Conservation (phyloP, 192 early-diverging fungal species). For the Coemansia sp. region DNA sequence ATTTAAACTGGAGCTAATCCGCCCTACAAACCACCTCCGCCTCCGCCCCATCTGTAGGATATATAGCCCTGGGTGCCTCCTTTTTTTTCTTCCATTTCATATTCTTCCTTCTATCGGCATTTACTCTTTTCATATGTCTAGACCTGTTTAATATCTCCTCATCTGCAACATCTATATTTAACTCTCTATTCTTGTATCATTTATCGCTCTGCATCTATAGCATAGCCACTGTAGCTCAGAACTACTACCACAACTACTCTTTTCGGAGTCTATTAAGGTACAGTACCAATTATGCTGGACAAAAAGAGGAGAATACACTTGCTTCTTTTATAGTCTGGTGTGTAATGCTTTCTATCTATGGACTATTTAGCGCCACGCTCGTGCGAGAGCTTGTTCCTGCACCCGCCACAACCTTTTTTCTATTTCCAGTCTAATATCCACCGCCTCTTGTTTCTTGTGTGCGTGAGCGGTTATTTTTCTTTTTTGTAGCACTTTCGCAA, state of each 20-base stretch:
- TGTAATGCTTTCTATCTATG: background rate
- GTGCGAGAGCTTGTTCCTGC: background rate
- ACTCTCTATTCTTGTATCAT: background rate
- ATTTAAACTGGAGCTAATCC: slow-evolving; percentile 10
- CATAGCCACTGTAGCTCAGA: background rate
- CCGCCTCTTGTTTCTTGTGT: background rate
- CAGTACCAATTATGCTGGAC: background rate
- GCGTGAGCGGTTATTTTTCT: background rate
- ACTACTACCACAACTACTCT: background rate
- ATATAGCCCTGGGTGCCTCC: slow-evolving; percentile 9
- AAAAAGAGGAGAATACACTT: background rate
- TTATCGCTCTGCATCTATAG: background rate
- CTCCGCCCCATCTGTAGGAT: slow-evolving; percentile 1
- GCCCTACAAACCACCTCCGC: background rate
- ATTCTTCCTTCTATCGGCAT: background rate
- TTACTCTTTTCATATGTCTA: background rate
- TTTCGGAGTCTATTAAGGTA: slow-evolving; percentile 4
- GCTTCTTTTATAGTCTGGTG: background rate
- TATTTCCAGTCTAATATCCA: background rate
- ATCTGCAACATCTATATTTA: slow-evolving; percentile 4
- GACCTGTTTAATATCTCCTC: background rate
- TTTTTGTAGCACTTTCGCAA: background rate
- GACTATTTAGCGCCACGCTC: slow-evolving; percentile 2
- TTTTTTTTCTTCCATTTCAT: background rate
- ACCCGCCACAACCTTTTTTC: slow-evolving; percentile 1